phyloP scores from a whole-genome alignment of 106 monocot species.

The Triglochin maritima region DNA sequence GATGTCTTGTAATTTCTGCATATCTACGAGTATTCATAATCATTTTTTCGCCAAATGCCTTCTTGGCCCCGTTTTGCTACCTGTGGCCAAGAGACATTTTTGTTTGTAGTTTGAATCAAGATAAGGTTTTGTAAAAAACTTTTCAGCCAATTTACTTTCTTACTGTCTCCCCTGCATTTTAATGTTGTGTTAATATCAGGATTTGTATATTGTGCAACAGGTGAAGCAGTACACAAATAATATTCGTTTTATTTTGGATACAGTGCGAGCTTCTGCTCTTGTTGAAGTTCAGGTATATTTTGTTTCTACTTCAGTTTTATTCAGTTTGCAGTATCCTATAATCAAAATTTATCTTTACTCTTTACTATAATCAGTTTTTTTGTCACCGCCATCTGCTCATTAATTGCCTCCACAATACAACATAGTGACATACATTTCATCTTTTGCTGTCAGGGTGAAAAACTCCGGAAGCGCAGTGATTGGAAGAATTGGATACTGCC shows the following conservation, averaged over 20 bases:
- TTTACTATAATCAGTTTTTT: background rate
- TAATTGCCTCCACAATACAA: background rate
- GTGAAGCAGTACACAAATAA: constrained; percentile 47
- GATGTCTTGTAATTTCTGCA: too few relatives aligned
- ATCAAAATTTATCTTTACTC: background rate
- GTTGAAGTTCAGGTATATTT: constrained; percentile 59
- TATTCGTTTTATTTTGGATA: constrained; percentile 44
- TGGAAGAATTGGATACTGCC: constrained; percentile 8
- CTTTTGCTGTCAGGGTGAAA: background rate
- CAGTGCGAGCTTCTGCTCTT: constrained; percentile 34
- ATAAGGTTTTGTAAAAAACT: too few relatives aligned
- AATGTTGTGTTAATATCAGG: too few relatives aligned
- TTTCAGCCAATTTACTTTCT: too few relatives aligned
- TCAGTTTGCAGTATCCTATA: background rate
- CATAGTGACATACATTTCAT: background rate
- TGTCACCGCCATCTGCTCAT: background rate
- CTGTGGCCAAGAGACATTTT: too few relatives aligned
- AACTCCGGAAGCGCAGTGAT: constrained; percentile 5
- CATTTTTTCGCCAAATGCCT: too few relatives aligned
- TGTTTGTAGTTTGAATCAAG: too few relatives aligned
- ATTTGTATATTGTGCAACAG: constrained; percentile 16
- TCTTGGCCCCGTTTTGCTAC: too few relatives aligned
- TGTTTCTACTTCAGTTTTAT: background rate
- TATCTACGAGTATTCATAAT: too few relatives aligned
- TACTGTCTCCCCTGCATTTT: too few relatives aligned